Conservation (phyloP, 257 asterid genomes). For the Misopates orontium region DNA sequence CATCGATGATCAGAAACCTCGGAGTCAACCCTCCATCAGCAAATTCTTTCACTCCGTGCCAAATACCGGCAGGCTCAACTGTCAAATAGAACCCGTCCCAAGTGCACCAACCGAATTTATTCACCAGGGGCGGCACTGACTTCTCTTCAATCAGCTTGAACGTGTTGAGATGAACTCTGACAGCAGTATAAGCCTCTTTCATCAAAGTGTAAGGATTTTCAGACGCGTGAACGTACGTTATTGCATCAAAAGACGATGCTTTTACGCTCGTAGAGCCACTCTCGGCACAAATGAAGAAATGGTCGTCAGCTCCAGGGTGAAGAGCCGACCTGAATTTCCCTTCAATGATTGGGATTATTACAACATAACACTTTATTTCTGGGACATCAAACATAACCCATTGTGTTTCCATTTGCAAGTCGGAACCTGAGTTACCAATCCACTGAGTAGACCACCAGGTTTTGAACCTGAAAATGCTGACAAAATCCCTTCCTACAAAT, state of each 20-base stretch:
- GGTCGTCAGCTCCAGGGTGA: slow-evolving; percentile 63
- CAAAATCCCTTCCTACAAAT: slow-evolving; percentile 56
- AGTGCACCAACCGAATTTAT: slow-evolving; percentile 74
- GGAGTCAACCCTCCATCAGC: slow-evolving; percentile 60
- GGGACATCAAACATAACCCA: slow-evolving; percentile 71
- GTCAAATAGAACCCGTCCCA: slow-evolving; percentile 67
- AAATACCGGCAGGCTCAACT: slow-evolving; percentile 59
- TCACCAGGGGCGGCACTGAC: slow-evolving; percentile 52
- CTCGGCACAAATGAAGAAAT: slow-evolving; percentile 53
- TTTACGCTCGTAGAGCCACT: slow-evolving; percentile 57
- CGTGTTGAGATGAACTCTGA: slow-evolving; percentile 65
- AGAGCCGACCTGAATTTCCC: slow-evolving; percentile 66
- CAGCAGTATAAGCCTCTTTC: slow-evolving; percentile 63
- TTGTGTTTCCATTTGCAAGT: slow-evolving; percentile 74
- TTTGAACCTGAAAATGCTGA: slow-evolving; percentile 79
- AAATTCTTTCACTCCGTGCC: slow-evolving; percentile 58
- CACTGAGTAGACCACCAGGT: slow-evolving; percentile 94
- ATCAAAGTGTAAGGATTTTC: slow-evolving; percentile 64
- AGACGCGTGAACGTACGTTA: slow-evolving; percentile 64
- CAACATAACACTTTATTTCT: slow-evolving; percentile 48
- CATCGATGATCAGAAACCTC: slow-evolving; percentile 67
- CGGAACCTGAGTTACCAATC: slow-evolving; percentile 68
- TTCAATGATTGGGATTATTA: slow-evolving; percentile 57
- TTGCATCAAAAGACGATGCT: slow-evolving; percentile 41
- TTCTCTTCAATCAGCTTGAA: slow-evolving; percentile 71